Evolutionary conservation across 345 rosid genomes (phyloP), one percentile per base, ranked within the genome.

Genomic region (Theobroma cacao): DNA sequence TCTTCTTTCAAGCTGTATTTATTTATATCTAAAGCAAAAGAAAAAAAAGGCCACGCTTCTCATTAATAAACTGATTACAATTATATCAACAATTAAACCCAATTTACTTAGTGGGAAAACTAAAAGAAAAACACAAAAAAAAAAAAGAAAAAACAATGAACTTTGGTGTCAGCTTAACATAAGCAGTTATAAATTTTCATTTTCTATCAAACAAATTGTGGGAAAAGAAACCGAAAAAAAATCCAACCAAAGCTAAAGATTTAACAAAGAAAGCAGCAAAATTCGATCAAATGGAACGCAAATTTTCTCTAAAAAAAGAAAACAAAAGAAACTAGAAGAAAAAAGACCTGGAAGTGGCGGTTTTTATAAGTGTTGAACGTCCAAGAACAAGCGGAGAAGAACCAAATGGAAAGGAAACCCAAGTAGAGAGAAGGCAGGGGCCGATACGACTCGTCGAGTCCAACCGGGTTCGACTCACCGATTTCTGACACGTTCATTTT

Each of bases 381-480:
- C 98, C 98, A 95, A 40, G 88, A 91, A 79, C 87, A 90, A 88
- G 94, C 93, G 67, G 92, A 93, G 84, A 95, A 63, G 80, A 89
- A 80, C 98, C 98, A 95, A 71, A 95, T 80, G 63, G 79, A 81
- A 41, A 93, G 85, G 71, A 95, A 89, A 30, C 89, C 86, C 58
- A 93, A 79, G 89, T 93, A 90, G 64, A 93, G 87, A 33, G 90
- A 76, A 22, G 98, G 97, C 22, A 95, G 90, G 47, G 89, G 90
- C 61, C 97, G 90, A 75, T 86, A 95, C 45, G 91, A 89, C 59
- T 91, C 98, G 84, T 91, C 92, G 33, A 94, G 75, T n/a, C 33
- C 47, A 5, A 48, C 48, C 5, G 7, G 78, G 40, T 61, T 64
- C 30, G 43, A 62, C 20, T 75, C 70, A 33, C 41, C 43, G 7